These are phyloP conservation scores for Parathielavia appendiculata DNA, from an alignment of 495 filamentous ascomycete genomes.

Conservation along the genomic window DNA sequence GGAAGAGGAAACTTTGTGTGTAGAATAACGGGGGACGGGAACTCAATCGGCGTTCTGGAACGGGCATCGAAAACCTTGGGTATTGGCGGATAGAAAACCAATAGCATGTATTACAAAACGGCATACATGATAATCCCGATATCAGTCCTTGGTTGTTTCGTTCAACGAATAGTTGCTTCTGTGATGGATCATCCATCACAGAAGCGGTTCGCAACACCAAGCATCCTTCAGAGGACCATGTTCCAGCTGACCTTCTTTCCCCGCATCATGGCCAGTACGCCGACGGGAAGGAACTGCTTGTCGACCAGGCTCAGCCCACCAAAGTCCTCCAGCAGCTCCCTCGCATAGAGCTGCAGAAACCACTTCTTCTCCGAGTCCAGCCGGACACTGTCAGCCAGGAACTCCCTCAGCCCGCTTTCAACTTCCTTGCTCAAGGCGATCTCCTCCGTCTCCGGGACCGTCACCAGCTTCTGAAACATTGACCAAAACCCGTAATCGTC, in stretches of 20 bases:
- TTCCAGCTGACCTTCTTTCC: constrained; percentile 54
- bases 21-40: neutral
- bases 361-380: constrained; percentile 43
- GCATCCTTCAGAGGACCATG: constrained; percentile 32
- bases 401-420: constrained; percentile 16
- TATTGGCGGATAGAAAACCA: neutral
- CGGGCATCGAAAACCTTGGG: neutral
- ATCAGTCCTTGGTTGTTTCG: constrained; percentile 6
- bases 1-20: neutral
- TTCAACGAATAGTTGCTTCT: constrained; percentile 8
- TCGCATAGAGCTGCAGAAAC: constrained; percentile 47
- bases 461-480: constrained; percentile 23
- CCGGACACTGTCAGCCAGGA: constrained; percentile 14
- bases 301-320: constrained; percentile 52
- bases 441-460: constrained; percentile 16
- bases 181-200: too few species aligned
- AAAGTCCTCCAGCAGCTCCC: constrained; percentile 45
- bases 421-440: constrained; percentile 25
- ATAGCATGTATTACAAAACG: neutral
- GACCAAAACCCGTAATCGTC: constrained; percentile 14
- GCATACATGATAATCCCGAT: constrained; percentile 10
- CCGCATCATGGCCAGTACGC: constrained; percentile 49
- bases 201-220: neutral
- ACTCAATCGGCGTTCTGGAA: neutral
- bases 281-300: constrained; percentile 49